Percentiles rank a stretch among this genome's conserved stretches.
These are phyloP conservation scores for Silene coronaria DNA, from an alignment of 179 eudicot genomes.

Conservation along the genomic window DNA sequence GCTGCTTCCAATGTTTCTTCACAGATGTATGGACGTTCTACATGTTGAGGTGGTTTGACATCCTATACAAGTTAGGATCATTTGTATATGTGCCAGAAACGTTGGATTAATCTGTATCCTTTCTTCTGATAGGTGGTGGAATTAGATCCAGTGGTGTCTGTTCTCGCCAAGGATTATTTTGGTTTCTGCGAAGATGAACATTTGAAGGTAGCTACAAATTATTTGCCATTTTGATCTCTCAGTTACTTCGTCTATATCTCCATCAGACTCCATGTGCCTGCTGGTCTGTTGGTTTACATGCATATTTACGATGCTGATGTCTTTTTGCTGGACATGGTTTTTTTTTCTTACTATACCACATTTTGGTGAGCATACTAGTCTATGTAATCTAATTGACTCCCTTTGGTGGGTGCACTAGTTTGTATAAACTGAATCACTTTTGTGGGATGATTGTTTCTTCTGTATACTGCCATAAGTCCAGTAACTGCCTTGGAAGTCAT, in stretches of 20 bases:
- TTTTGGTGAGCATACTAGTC: not conserved
- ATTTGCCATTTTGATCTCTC: not conserved
- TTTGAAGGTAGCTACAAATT: slow-evolving; percentile 51
- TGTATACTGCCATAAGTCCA: slow-evolving; percentile 1
- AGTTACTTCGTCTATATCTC: not conserved
- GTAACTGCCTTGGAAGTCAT: slow-evolving; percentile 2
- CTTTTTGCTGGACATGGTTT: not conserved
- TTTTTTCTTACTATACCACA: not conserved
- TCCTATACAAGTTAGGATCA: not conserved
- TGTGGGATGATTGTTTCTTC: not conserved
- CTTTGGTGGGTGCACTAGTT: no score
- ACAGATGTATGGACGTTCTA: slow-evolving; percentile 45
- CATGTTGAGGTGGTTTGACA: slow-evolving; percentile 51
- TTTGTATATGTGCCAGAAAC: slow-evolving; percentile 7
- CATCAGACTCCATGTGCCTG: not conserved
- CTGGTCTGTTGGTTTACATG: slow-evolving; percentile 3
- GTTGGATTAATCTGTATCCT: slow-evolving; percentile 11
- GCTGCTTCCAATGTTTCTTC: slow-evolving; percentile 89
- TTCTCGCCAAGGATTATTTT: slow-evolving; percentile 63
- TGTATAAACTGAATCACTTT: not conserved
- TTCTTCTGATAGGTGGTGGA: slow-evolving; percentile 58
- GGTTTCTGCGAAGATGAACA: slow-evolving; percentile 60
- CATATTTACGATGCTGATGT: not conserved
- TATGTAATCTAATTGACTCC: not conserved
- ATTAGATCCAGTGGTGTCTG: slow-evolving; percentile 72